Percentiles rank a stretch among this genome's conserved stretches.
These are phyloP conservation scores for Solanum sitiens DNA, from an alignment of 257 asterid species.

Conservation along the genomic window DNA sequence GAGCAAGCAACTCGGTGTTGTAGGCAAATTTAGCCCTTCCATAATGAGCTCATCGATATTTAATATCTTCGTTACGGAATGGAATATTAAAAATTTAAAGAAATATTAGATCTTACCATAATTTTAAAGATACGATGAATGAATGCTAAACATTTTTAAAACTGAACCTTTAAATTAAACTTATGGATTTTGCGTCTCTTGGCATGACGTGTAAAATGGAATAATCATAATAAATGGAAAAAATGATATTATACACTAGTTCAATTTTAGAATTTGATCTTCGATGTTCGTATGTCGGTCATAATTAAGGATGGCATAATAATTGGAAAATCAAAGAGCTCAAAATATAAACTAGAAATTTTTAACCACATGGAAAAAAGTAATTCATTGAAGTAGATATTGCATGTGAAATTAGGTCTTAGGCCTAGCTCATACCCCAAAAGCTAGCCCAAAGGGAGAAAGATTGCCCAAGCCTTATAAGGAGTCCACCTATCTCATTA, in stretches of 20 bases:
- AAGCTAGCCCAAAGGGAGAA: too few species aligned
- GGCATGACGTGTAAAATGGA: background rate
- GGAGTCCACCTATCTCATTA: too few species aligned
- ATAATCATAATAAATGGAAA: background rate
- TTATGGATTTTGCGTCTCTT: background rate
- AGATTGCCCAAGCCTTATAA: too few species aligned
- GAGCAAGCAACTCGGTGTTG: background rate
- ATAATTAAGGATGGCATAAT: background rate
- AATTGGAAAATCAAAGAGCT: background rate
- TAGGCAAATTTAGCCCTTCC: background rate
- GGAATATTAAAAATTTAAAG: background rate
- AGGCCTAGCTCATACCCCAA: too few species aligned
- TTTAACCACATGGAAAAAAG: background rate
- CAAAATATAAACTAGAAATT: background rate
- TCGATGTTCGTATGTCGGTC: background rate
- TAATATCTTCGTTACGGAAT: background rate
- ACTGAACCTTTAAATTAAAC: background rate
- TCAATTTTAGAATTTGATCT: background rate
- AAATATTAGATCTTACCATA: background rate
- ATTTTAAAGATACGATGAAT: background rate
- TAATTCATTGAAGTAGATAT: background rate
- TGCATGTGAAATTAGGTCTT: background rate
- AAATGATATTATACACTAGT: background rate
- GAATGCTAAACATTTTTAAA: background rate
- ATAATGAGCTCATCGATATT: background rate